Evolutionary conservation across 2,329 filamentous ascomycete genomes (phyloP), one percentile per base, ranked within the genome.

Genomic region (Delphinella strobiligena): DNA sequence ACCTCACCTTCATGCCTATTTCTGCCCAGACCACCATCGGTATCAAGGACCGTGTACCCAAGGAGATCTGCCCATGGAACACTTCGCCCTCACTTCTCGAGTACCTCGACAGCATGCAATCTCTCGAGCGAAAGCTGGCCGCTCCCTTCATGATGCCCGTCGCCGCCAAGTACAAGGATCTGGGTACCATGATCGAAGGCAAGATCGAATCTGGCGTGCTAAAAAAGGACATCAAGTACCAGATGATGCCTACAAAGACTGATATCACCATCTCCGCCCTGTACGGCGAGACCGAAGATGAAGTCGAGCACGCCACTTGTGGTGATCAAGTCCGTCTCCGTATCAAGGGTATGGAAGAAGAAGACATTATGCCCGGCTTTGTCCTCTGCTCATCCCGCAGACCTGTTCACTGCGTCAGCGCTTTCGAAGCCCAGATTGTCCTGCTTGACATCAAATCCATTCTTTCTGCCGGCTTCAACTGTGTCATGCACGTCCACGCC

Each of bases 61-160:
- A 82, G 57, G 80, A 78, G 2, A 49, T 85, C 3, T 79, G 76
- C 31, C 75, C 84, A 7, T 98, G 87, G 85, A 27, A 7, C 22
- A 72, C 84, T 31, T 87, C 88, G 0, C 89, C 89, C 8, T 91
- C 88, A 15, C 75, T 98, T 34, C 78, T 98, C 15, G 89, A 96
- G 62, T 95, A 88, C 62, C 77, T 98, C n/a, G 89, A 95, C 59
- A 70, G 75, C 57, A 95, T 96, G 85, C 78, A 82, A 54, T 78
- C 89, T 10, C 74, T 95, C 30, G 89, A 98, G 61, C 85, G 91
- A 53, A 98, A 96, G 70, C 66, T 95, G 53, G 94, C 94, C 53
- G 91, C 91, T 2, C 89, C 91, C 8, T 96, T 98, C 72, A 96
- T 98, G 91, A 95, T 98, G 88, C 84, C 91, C 7, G 74, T 98